Conservation (phyloP, 345 rosid genomes). For the Acer yangbiense region DNA sequence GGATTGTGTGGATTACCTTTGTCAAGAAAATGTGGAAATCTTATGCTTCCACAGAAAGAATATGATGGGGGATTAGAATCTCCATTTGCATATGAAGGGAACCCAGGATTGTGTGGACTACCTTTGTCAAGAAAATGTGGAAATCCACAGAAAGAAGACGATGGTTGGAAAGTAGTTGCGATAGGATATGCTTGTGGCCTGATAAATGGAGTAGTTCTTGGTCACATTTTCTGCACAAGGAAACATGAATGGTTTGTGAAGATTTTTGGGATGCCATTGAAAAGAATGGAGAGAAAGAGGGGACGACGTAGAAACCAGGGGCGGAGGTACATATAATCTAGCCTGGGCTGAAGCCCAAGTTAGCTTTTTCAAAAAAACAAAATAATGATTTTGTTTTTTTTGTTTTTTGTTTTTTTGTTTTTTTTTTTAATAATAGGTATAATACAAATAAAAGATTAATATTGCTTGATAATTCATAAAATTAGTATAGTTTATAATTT, state of each 20-base stretch:
- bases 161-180: neutral
- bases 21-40: neutral
- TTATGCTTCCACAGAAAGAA: neutral
- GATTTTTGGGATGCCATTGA: neutral
- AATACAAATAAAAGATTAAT: no score
- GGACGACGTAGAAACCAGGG: neutral
- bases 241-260: conserved; percentile 9
- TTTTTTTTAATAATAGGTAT: no score
- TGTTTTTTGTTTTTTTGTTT: no score
- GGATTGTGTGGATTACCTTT: conserved; percentile 6
- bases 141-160: neutral
- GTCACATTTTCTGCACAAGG: neutral
- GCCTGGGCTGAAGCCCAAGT: no score
- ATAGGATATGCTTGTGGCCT: neutral
- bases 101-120: no score
- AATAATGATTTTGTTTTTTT: no score
- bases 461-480: no score
- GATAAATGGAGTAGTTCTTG: neutral
- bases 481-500: no score
- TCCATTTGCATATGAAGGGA: neutral
- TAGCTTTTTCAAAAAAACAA: no score
- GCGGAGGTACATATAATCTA: no score
- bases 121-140: no score
- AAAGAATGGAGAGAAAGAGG: neutral
- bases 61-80: neutral